These are phyloP conservation scores for Tetrahymena thermophila DNA, from an alignment of 73 alveolate species.

Conservation along the genomic window DNA sequence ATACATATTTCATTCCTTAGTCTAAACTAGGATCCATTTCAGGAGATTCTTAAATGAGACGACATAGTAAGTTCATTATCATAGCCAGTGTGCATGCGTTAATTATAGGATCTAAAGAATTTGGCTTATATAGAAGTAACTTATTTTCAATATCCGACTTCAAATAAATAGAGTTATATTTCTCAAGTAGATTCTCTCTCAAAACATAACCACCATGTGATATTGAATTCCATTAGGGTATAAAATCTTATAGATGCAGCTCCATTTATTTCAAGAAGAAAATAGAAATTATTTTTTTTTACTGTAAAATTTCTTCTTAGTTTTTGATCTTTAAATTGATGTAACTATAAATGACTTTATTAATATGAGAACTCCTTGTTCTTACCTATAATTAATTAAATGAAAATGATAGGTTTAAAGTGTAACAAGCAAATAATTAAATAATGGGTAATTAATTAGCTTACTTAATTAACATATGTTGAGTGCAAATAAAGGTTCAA, in stretches of 20 bases:
- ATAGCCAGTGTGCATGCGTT: neutral
- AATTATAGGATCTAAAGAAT: neutral
- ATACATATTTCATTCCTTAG: neutral
- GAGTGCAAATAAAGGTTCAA: neutral
- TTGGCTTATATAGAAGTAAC: neutral
- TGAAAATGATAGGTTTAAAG: too few relatives aligned
- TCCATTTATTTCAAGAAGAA: neutral
- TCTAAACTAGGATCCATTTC: neutral
- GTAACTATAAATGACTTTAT: neutral
- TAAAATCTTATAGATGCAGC: neutral
- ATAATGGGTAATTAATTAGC: neutral
- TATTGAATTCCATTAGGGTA: neutral
- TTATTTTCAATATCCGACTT: neutral
- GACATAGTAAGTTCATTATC: neutral
- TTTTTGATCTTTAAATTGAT: neutral
- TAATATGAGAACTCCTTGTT: neutral
- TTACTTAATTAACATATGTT: neutral
- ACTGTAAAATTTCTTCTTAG: neutral
- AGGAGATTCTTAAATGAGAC: neutral
- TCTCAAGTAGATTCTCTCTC: neutral
- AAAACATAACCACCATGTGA: neutral
- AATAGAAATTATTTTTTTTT: neutral
- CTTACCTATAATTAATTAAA: neutral
- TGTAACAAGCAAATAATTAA: neutral
- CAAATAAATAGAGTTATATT: neutral